phyloP scores from a whole-genome alignment of 352 stramenopile genomes.

The Bremia lactucae region DNA sequence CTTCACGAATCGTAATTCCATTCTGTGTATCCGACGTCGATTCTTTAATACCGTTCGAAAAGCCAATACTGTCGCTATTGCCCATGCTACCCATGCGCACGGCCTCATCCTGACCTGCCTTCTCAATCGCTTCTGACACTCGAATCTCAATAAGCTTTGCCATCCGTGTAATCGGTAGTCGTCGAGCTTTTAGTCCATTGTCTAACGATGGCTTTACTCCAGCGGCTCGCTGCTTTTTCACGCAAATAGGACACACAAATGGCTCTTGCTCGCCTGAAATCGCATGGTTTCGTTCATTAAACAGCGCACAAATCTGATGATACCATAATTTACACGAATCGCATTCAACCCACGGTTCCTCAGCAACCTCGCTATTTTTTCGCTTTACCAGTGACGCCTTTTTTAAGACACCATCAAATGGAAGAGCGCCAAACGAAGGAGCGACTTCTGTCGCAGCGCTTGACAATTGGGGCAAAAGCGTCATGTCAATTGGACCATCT shows the following conservation, averaged over 20 bases:
- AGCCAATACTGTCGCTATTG: conserved; percentile 77
- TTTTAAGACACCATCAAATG: conserved; percentile 70
- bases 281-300: conserved; percentile 97
- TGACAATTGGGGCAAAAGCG: conserved; percentile 59
- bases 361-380: conserved; percentile 97
- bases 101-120: conserved; percentile 68
- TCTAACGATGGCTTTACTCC: conserved; percentile 71
- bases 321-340: conserved; percentile 98
- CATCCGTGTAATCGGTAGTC: conserved; percentile 76
- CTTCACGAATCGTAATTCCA: conserved; percentile 78
- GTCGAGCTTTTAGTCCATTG: conserved; percentile 69
- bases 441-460: conserved; percentile 41
- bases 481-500: conserved; percentile 88
- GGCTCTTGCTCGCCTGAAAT: conserved; percentile 82
- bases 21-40: conserved; percentile 71
- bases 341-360: conserved; percentile 97
- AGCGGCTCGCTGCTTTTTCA: conserved; percentile 68
- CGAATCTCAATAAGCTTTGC: conserved; percentile 74
- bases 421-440: conserved; percentile 13
- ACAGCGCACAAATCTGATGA: conserved; percentile 99
- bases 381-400: conserved; percentile 94
- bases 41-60: conserved; percentile 48
- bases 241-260: conserved; percentile 81
- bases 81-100: conserved; percentile 70
- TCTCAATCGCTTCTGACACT: conserved; percentile 61